Evolutionary conservation across 805 yeast genomes (phyloP).

Genomic region (Kazachstania martiniae): DNA sequence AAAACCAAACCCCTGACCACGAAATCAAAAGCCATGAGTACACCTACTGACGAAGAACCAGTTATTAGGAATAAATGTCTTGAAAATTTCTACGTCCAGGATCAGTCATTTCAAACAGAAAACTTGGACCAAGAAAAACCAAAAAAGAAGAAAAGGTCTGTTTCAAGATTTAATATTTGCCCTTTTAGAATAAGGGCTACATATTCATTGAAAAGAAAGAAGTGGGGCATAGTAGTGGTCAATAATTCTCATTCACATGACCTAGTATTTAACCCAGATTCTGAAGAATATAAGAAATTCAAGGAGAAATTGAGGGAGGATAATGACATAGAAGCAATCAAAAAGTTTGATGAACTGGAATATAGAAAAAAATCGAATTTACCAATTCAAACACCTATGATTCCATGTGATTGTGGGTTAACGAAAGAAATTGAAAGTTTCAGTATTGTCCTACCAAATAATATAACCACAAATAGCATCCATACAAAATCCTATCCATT

Average conservation of each 20-base stretch:
- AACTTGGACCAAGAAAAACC: background rate
- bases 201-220: conserved; percentile 38
- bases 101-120: too few species aligned
- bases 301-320: conserved; percentile 19
- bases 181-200: conserved; percentile 61
- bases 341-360: conserved; percentile 29
- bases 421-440: conserved; percentile 28
- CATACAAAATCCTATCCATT: too few species aligned
- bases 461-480: background rate
- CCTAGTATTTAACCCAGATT: conserved; percentile 26
- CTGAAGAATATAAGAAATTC: conserved; percentile 28
- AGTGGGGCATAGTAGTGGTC: conserved; percentile 52
- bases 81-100: too few species aligned
- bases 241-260: conserved; percentile 52
- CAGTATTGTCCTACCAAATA: conserved; percentile 24
- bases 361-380: conserved; percentile 23
- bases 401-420: conserved; percentile 30
- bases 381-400: conserved; percentile 23
- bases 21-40: background rate
- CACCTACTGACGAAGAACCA: too few species aligned
- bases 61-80: too few species aligned
- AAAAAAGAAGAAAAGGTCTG: conserved; percentile 21
- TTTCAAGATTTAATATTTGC: conserved; percentile 32
- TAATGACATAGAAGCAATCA: conserved; percentile 25
- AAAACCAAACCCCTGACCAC: conserved; percentile 2